Evolutionary conservation across 2,329 filamentous ascomycete species (phyloP).

Genomic region (Microsporum canis): DNA sequence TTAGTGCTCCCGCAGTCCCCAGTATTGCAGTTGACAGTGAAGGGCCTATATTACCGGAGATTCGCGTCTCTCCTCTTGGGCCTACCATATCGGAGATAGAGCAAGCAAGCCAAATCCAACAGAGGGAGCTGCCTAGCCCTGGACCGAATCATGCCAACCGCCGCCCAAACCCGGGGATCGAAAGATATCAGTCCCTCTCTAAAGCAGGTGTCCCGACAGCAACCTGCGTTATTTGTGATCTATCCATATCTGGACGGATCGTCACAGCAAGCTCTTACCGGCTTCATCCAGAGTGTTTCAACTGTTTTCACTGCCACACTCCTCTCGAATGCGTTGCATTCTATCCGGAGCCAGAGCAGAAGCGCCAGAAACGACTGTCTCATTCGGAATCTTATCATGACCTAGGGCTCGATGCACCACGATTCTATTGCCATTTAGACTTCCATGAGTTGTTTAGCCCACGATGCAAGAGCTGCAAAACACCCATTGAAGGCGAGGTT

Average conservation of each 20-base stretch:
- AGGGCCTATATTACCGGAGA: slow-evolving; percentile 18
- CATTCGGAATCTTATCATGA: slow-evolving; percentile 50
- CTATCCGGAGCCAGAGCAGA: slow-evolving; percentile 72
- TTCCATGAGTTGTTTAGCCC: slow-evolving; percentile 93
- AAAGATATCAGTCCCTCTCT: slow-evolving; percentile 1
- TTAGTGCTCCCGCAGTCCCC: slow-evolving; percentile 30
- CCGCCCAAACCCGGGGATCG: not conserved
- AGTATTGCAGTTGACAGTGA: slow-evolving; percentile 23
- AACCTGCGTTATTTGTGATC: slow-evolving; percentile 70
- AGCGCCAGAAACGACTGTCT: slow-evolving; percentile 58
- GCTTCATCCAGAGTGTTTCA: slow-evolving; percentile 90
- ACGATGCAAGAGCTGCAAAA: slow-evolving; percentile 89
- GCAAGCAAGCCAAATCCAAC: slow-evolving; percentile 7
- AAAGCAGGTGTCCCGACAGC: slow-evolving; percentile 46
- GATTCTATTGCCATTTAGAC: slow-evolving; percentile 97
- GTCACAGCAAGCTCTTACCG: slow-evolving; percentile 70
- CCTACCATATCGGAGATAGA: slow-evolving; percentile 30
- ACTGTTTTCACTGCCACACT: slow-evolving; percentile 76
- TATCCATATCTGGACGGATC: slow-evolving; percentile 81
- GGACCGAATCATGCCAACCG: slow-evolving; percentile 4
- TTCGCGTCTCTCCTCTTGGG: slow-evolving; percentile 22
- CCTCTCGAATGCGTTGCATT: slow-evolving; percentile 91
- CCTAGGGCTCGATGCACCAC: slow-evolving; percentile 41
- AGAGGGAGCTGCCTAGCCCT: slow-evolving; percentile 15
- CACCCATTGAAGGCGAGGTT: slow-evolving; percentile 90